Evolutionary conservation across 805 yeast species (phyloP).

Genomic region (Candida tibetensis): DNA sequence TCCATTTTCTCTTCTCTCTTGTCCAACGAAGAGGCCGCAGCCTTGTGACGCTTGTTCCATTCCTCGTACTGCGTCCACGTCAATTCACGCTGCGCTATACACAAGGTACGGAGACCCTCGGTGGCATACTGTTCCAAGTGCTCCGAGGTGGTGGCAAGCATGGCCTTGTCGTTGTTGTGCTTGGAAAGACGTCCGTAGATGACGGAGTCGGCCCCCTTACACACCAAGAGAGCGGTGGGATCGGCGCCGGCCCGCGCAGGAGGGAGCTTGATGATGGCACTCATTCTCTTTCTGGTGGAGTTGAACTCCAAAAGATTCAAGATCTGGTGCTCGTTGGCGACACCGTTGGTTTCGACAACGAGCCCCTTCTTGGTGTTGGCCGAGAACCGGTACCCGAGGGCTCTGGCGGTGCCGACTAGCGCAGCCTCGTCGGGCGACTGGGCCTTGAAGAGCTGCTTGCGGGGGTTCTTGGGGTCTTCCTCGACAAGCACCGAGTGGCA

Average conservation of each 20-base stretch:
- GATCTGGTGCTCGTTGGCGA: conserved; percentile 65
- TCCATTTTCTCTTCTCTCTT: conserved; percentile 73
- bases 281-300: conserved; percentile 85
- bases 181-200: conserved; percentile 62
- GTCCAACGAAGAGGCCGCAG: conserved; percentile 61
- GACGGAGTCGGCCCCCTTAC: conserved; percentile 85
- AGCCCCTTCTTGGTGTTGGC: conserved; percentile 68
- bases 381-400: conserved; percentile 66
- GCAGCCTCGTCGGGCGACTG: conserved; percentile 91
- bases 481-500: conserved; percentile 80
- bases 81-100: conserved; percentile 71
- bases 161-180: conserved; percentile 42
- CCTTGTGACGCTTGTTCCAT: conserved; percentile 63
- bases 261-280: conserved; percentile 73
- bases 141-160: conserved; percentile 62
- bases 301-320: conserved; percentile 73
- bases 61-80: conserved; percentile 57
- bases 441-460: conserved; percentile 58
- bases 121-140: conserved; percentile 78
- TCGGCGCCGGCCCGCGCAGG: conserved; percentile 26
- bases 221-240: conserved; percentile 59
- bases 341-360: conserved; percentile 67
- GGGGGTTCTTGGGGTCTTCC: conserved; percentile 57
- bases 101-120: conserved; percentile 79
- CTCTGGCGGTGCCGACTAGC: conserved; percentile 76